Percentiles rank a stretch among this genome's conserved stretches.
phyloP scores from a whole-genome alignment of 768 basidiomycete species.

The Suillus subaureus region DNA sequence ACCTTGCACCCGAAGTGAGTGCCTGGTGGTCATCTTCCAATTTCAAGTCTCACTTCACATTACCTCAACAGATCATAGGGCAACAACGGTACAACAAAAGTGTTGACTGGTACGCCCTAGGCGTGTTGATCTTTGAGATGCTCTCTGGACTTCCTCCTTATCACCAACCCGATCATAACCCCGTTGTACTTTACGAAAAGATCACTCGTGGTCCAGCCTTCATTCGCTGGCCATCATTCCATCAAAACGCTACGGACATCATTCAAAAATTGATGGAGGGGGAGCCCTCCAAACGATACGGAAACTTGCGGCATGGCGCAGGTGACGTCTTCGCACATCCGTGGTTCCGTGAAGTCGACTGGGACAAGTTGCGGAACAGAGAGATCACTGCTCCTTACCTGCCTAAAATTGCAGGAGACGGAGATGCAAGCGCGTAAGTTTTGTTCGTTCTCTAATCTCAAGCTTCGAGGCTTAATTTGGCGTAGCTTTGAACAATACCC shows the following conservation, averaged over 20 bases:
- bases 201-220: conserved; percentile 75
- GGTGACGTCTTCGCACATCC: conserved; percentile 91
- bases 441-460: conserved; percentile 14
- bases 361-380: conserved; percentile 75
- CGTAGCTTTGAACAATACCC: conserved; percentile 77
- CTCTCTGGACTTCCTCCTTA: conserved; percentile 94
- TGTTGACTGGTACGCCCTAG: conserved; percentile 98
- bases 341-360: conserved; percentile 95
- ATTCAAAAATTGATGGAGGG: conserved; percentile 89
- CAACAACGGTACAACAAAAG: conserved; percentile 92
- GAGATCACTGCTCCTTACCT: conserved; percentile 96
- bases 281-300: conserved; percentile 86
- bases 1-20: conserved; percentile 90
- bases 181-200: conserved; percentile 88
- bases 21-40: neutral
- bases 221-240: conserved; percentile 80
- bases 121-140: conserved; percentile 98
- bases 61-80: conserved; percentile 59
- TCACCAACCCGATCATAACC: conserved; percentile 85
- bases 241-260: conserved; percentile 81
- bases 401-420: conserved; percentile 88
- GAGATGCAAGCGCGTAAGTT: conserved; percentile 91
- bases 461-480: neutral
- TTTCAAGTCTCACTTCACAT: neutral
- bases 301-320: conserved; percentile 86